phyloP scores from a whole-genome alignment of 345 rosid genomes.

The Rhodamnia argentea region DNA sequence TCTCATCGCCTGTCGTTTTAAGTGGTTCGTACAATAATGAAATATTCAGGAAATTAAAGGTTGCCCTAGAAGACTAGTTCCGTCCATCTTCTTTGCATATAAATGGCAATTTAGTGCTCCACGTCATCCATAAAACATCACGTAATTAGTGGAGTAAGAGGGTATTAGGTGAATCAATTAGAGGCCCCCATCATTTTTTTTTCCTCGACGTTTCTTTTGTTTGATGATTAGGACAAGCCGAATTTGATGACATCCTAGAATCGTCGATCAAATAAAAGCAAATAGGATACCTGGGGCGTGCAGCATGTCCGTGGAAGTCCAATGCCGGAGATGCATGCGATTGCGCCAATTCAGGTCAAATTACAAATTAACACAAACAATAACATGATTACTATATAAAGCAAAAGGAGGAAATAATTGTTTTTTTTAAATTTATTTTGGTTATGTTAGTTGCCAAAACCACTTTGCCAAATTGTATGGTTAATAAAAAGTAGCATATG shows the following conservation, averaged over 20 bases:
- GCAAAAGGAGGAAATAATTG: background rate
- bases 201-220: background rate
- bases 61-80: background rate
- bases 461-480: background rate
- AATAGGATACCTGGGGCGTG: too few species aligned
- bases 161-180: background rate
- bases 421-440: background rate
- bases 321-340: too few species aligned
- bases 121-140: background rate
- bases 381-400: background rate
- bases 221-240: background rate
- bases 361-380: background rate
- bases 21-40: background rate
- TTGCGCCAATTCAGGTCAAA: too few species aligned
- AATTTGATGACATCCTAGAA: background rate
- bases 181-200: background rate
- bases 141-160: background rate
- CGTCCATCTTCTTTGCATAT: background rate
- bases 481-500: background rate
- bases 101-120: background rate
- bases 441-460: background rate
- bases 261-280: background rate
- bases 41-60: background rate
- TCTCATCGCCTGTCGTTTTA: background rate
- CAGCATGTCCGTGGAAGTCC: too few species aligned